phyloP scores from a whole-genome alignment of 495 filamentous ascomycete genomes.

The Podospora anserina region DNA sequence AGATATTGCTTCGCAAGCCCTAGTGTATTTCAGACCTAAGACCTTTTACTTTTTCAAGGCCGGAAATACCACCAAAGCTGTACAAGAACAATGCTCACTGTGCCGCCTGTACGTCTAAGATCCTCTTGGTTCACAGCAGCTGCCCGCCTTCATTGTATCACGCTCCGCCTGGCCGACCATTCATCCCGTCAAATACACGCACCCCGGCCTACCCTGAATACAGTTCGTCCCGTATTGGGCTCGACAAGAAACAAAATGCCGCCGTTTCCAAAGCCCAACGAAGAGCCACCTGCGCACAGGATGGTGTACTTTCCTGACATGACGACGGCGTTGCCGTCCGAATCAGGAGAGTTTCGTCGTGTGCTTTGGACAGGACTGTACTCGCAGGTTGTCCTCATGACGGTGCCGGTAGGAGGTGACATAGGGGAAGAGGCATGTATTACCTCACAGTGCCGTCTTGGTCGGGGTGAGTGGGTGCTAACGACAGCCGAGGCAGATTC shows the following conservation, averaged over 20 bases:
- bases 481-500: constrained; percentile 37
- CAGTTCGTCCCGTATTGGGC: not conserved
- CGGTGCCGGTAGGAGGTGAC: constrained; percentile 59
- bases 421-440: constrained; percentile 59
- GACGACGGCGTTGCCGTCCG: constrained; percentile 47
- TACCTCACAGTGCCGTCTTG: not conserved
- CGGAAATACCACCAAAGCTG: not conserved
- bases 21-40: not conserved
- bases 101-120: not conserved
- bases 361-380: constrained; percentile 61
- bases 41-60: not conserved
- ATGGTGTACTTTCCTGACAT: constrained; percentile 59
- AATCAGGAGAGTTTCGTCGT: constrained; percentile 56
- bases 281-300: constrained; percentile 49
- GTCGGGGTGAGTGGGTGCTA: not conserved
- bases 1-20: not conserved
- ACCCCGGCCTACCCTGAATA: not conserved
- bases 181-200: not conserved
- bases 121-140: not conserved
- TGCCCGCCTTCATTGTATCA: not conserved
- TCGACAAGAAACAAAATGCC: constrained; percentile 17
- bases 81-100: not conserved
- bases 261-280: constrained; percentile 25
- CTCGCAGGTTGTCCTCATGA: constrained; percentile 63
- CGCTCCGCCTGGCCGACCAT: not conserved